A percentile compares a stretch with the other conserved stretches of the same genome.
Conservation (phyloP, 2,329 filamentous ascomycete species). For the Aspergillus fumigatiaffinis region DNA sequence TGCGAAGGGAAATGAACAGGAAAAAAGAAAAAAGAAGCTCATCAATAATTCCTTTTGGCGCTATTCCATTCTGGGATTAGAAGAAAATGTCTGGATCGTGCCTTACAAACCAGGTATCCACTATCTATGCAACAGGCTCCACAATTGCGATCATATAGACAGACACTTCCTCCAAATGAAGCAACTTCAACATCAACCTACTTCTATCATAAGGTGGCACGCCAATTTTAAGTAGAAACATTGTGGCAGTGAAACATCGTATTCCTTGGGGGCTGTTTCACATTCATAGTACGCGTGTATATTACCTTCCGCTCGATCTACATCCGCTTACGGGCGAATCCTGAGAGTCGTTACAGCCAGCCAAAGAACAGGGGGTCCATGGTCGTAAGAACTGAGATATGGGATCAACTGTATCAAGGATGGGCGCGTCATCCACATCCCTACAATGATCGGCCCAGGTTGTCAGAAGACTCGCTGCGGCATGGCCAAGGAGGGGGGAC, state of each 20-base stretch:
- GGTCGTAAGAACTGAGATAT: conserved; percentile 2
- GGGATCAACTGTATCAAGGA: conserved; percentile 8
- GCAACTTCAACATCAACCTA: not conserved
- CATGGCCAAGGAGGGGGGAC: conserved; percentile 3
- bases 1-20: conserved; percentile 6
- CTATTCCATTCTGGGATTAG: conserved; percentile 12
- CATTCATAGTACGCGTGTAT: not conserved
- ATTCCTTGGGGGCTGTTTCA: not conserved
- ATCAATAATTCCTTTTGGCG: not conserved
- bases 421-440: conserved; percentile 5
- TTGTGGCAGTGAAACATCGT: not conserved
- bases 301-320: not conserved
- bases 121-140: not conserved
- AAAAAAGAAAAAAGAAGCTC: conserved; percentile 8
- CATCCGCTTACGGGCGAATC: not conserved
- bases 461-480: conserved; percentile 17
- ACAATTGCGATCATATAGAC: not conserved
- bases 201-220: not conserved
- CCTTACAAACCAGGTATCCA: conserved; percentile 15
- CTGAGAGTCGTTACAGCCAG: conserved; percentile 7
- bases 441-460: conserved; percentile 9
- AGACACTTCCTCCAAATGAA: not conserved
- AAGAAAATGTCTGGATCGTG: not conserved
- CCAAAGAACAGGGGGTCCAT: conserved; percentile 3
- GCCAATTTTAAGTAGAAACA: not conserved